Evolutionary conservation across 2,329 filamentous ascomycete species (phyloP).

Genomic region (Aspergillus vadensis): DNA sequence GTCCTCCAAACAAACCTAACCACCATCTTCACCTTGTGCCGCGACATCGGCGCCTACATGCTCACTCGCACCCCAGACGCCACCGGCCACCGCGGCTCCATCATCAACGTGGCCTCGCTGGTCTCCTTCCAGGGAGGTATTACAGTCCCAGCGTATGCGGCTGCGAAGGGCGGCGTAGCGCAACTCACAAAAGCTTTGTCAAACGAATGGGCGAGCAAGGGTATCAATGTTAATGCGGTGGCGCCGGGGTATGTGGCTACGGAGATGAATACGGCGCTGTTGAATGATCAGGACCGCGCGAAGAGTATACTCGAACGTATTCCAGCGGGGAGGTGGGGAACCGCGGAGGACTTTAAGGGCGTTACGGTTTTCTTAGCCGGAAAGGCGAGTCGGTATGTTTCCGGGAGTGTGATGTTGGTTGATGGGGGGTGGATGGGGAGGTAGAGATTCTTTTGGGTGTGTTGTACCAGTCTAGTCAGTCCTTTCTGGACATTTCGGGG

Average conservation of each 20-base stretch:
- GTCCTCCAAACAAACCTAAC: conserved; percentile 83
- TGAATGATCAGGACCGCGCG: conserved; percentile 69
- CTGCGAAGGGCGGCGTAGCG: conserved; percentile 79
- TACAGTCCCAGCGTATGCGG: conserved; percentile 84
- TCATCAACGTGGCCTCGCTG: conserved; percentile 83
- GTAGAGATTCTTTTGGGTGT: conserved; percentile 42
- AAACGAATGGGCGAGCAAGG: conserved; percentile 82
- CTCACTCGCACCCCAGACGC: conserved; percentile 18
- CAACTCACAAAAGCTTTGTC: conserved; percentile 82
- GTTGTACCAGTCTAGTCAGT: too few species aligned
- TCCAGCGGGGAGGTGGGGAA: conserved; percentile 80
- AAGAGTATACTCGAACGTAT: conserved; percentile 77
- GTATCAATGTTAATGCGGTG: conserved; percentile 67
- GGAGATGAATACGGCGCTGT: conserved; percentile 88
- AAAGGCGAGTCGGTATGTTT: conserved; percentile 76
- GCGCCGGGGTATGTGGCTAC: conserved; percentile 71
- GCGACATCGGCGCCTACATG: conserved; percentile 27
- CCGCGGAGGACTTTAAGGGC: conserved; percentile 85
- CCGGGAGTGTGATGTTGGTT: conserved; percentile 77
- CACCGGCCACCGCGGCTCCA: conserved; percentile 42
- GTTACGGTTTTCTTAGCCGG: conserved; percentile 76
- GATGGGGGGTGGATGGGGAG: conserved; percentile 94
- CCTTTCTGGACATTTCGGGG: fast-evolving
- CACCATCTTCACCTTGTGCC: conserved; percentile 65
- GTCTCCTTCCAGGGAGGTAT: conserved; percentile 83